A percentile compares a stretch with the other conserved stretches of the same genome.
Conservation (phyloP, 1,139 yeast species). For the Saccharomyces hybrid region DNA sequence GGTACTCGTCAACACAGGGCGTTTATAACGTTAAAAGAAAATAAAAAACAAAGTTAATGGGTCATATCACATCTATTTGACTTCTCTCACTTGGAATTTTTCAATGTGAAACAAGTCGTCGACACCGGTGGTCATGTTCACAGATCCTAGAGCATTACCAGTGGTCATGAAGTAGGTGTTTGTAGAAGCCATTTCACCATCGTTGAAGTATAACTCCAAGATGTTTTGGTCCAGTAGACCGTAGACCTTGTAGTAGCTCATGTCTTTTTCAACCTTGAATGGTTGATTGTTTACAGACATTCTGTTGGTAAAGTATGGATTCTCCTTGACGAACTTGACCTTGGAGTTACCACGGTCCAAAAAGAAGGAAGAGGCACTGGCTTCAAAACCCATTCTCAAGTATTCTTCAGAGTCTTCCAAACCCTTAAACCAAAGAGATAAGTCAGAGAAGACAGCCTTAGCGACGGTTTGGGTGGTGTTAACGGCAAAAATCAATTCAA, state of each 20-base stretch:
- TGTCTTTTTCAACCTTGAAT: constrained; percentile 3
- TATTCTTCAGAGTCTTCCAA: constrained; percentile 12
- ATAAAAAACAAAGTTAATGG: no score
- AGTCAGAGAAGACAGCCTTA: constrained; percentile 11
- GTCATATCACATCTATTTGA: neutral
- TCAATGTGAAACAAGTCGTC: constrained; percentile 28
- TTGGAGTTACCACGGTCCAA: constrained; percentile 20
- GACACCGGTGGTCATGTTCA: constrained; percentile 17
- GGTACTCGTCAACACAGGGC: neutral
- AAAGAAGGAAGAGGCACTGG: constrained; percentile 18
- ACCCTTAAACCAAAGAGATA: constrained; percentile 13
- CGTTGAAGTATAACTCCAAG: constrained; percentile 29
- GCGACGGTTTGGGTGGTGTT: constrained; percentile 8
- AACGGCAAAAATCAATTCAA: constrained; percentile 14
- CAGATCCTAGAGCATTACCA: constrained; percentile 13
- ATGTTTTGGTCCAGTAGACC: constrained; percentile 29
- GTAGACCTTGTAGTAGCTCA: constrained; percentile 18
- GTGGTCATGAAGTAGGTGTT: constrained; percentile 22
- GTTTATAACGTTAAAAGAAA: no score
- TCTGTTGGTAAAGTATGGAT: constrained; percentile 18
- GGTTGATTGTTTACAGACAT: neutral
- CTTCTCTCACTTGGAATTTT: constrained; percentile 9
- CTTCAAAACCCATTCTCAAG: constrained; percentile 18
- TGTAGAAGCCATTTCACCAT: constrained; percentile 24
- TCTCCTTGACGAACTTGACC: constrained; percentile 13